phyloP scores from a whole-genome alignment of 495 filamentous ascomycete genomes.

The Penicillium coffeae region DNA sequence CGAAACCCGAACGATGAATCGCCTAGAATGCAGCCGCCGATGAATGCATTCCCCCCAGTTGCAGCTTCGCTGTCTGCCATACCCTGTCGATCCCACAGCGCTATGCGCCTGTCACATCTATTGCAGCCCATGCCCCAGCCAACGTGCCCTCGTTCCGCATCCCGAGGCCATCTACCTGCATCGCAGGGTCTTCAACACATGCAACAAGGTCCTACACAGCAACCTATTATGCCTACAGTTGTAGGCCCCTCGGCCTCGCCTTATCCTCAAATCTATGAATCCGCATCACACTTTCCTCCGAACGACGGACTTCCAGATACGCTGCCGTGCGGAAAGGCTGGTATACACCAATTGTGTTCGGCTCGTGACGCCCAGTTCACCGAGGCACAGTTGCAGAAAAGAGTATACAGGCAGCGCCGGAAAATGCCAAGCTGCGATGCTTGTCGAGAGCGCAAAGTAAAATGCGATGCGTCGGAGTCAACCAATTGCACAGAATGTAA shows the following conservation, averaged over 20 bases:
- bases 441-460: conserved; percentile 96
- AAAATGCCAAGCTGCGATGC: conserved; percentile 99
- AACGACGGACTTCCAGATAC: conserved; percentile 28
- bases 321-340: conserved; percentile 34
- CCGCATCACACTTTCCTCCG: conserved; percentile 39
- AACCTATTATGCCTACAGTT: conserved; percentile 1
- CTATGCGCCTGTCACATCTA: conserved; percentile 44
- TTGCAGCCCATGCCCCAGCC: conserved; percentile 37
- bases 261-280: conserved; percentile 42
- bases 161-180: no score
- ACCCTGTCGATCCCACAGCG: conserved; percentile 42
- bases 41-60: conserved; percentile 32
- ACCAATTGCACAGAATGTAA: conserved; percentile 94
- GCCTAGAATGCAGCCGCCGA: conserved; percentile 39
- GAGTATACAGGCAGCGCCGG: conserved; percentile 88
- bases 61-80: conserved; percentile 38
- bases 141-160: no score
- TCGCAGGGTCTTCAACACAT: no score
- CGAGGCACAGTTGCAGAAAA: conserved; percentile 66
- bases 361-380: conserved; percentile 37
- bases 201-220: conserved; percentile 15
- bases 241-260: conserved; percentile 28
- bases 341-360: conserved; percentile 42
- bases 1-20: conserved; percentile 31
- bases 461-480: conserved; percentile 97